Evolutionary conservation across 257 asterid genomes (phyloP), one percentile per base, ranked within the genome.

Genomic region (Henckelia pumila): DNA sequence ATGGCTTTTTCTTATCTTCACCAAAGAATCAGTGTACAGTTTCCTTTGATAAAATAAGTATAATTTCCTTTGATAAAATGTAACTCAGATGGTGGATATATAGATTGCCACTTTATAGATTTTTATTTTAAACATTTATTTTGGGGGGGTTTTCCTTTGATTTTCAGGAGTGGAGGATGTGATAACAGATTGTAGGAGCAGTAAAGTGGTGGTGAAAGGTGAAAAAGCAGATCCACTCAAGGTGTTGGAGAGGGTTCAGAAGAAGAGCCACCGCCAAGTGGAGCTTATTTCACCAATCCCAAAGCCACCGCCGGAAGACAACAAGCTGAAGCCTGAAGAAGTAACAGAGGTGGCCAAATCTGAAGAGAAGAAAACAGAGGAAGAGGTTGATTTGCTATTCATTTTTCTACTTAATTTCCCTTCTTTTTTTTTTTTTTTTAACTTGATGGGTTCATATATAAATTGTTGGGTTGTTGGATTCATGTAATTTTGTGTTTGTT

Each of bases 211-310:
- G 30, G 96, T 94, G 79, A 94, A 91, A 76, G 99, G 99, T 7
- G 97, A 87, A 59, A 94, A 91, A 47, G 99, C 99, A 71, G 96
- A 94, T 82, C 96, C 99, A 13, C 23, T 88, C 20, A 91, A 87
- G 83, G 96, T 94, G 10, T 56, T 88, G 58, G 97, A 76, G 72
- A 83, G 97, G 81, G 76, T 88, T 58, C 95, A 94, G 79, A 72
- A 78, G 76, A 94, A 94, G 88, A 91, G 96, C 87, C 95, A 85
- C 89, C 93, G 98, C 72, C 89, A 87, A 55, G 99, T 85, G 44
- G 84, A 81, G 77, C 97, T 94, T 50, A 78, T 94, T 49, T 88
- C 95, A 8, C 96, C 98, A 23, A 78, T 92, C 57, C 96, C 96
- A 0, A 75, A 75, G 59, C 96, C 97, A 14, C 55, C 50, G 50